These are phyloP conservation scores for Spinacia oleracea DNA, from an alignment of 179 eudicot species.

Conservation along the genomic window DNA sequence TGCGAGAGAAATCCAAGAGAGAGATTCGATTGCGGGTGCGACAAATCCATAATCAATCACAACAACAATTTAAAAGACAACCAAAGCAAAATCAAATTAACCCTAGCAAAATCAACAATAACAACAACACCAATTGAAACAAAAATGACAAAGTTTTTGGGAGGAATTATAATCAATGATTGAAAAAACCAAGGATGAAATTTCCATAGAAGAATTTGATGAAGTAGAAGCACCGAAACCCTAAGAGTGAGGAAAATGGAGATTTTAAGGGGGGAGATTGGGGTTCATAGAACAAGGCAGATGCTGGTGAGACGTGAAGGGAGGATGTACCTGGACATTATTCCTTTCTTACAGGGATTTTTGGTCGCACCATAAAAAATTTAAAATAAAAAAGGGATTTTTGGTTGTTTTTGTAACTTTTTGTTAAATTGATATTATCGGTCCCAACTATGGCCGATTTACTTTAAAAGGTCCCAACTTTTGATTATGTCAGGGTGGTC, in stretches of 20 bases:
- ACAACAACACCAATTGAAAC: neutral
- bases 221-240: neutral
- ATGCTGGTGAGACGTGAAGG: neutral
- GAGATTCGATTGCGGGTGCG: constrained; percentile 51
- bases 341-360: neutral
- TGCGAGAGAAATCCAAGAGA: constrained; percentile 52
- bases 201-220: constrained; percentile 17
- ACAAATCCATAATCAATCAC: constrained; percentile 47
- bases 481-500: too few species aligned
- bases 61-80: neutral
- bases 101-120: constrained; percentile 20
- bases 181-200: constrained; percentile 6
- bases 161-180: neutral
- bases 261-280: constrained; percentile 6
- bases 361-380: too few species aligned
- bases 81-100: neutral
- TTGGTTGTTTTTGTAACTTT: too few species aligned
- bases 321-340: constrained; percentile 32
- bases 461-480: too few species aligned
- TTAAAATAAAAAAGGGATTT: too few species aligned
- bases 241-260: neutral
- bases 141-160: neutral
- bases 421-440: too few species aligned
- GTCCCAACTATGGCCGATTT: too few species aligned
- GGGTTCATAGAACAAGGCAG: neutral